Evolutionary conservation across 345 rosid species (phyloP), one percentile per base, ranked within the genome.

Genomic region (Viola odorata): DNA sequence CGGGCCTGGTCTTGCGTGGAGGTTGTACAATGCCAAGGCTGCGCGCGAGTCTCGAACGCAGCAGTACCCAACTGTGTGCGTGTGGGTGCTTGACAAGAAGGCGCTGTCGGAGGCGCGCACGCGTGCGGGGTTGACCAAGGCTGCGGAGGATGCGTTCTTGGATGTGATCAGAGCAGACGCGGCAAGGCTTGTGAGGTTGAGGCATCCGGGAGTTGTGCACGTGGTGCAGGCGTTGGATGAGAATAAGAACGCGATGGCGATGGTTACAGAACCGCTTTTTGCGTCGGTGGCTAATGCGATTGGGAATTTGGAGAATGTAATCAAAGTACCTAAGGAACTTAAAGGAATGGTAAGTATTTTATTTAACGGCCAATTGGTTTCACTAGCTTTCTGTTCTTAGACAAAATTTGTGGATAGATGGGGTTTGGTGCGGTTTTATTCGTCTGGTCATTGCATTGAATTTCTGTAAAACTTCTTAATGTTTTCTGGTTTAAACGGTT

Each of bases 191-290:
- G 97, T 94, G 52, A 55, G 99, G 80, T 75, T 94, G 72, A 70
- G 99, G 82, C 99, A 94, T 65, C 97, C 99, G 0, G 99, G 99
- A 38, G 92, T 94, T 58, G 91, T 94, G 1, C 97, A 94, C 65
- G 96, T 94, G 68, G 95, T 94, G 66, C 97, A 90, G 81, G 96
- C 92, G 11, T 79, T 94, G 55, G 99, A 94, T 56, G 99, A 94
- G 82, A 88, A 63, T 48, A 94, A 94, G 77, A 86, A 86, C 65
- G 86, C 96, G 15, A 90, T 94, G 89, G 95, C 97, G 56, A 90
- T 94, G 85, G 99, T 88, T 55, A 94, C 97, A 11, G 96, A 94
- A 66, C 99, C 97, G n/a, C 78, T 94, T 23, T 86, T 90, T 13
- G 86, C 92, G 3, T 94, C 99, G 1, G 95, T 84, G 60, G 89